These are phyloP conservation scores for Zygoascus hellenicus DNA, from an alignment of 1,139 yeast genomes.

Conservation along the genomic window DNA sequence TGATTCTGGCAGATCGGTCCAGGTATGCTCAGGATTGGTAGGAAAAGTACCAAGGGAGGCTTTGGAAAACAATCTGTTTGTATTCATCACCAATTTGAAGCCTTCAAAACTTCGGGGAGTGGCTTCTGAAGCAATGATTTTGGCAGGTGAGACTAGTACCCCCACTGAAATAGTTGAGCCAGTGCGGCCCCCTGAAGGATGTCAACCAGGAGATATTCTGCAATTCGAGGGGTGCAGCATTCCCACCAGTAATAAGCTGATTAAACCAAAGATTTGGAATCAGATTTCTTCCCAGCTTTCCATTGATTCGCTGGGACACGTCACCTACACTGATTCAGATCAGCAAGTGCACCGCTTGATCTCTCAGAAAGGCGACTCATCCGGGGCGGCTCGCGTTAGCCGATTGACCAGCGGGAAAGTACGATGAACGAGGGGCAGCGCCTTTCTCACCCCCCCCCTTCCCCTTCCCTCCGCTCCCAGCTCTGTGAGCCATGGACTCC, in stretches of 20 bases:
- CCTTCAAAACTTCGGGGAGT: slow-evolving; percentile 64
- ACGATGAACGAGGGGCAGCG: no score
- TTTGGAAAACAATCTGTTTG: slow-evolving; percentile 46
- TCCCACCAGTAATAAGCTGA: not conserved
- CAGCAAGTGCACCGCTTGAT: slow-evolving; percentile 1
- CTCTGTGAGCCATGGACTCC: no score
- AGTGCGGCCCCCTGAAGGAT: slow-evolving; percentile 36
- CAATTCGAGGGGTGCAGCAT: slow-evolving; percentile 21
- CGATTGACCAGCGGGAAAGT: not conserved
- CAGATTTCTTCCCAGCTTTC: slow-evolving; percentile 15
- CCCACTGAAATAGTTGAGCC: slow-evolving; percentile 31
- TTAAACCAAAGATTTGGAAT: slow-evolving; percentile 22
- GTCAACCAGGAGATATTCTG: slow-evolving; percentile 29
- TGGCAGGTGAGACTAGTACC: slow-evolving; percentile 41
- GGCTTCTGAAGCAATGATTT: slow-evolving; percentile 51
- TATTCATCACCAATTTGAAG: slow-evolving; percentile 55
- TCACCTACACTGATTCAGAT: slow-evolving; percentile 13
- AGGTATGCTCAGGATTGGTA: slow-evolving; percentile 55
- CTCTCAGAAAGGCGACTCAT: not conserved
- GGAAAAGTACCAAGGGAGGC: slow-evolving; percentile 44
- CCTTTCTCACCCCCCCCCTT: no score
- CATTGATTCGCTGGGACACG: slow-evolving; percentile 13
- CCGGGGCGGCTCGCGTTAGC: not conserved
- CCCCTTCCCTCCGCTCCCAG: no score
- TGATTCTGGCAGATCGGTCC: slow-evolving; percentile 15